phyloP scores from a whole-genome alignment of 305 asterid species.

The Fraxinus floribunda region DNA sequence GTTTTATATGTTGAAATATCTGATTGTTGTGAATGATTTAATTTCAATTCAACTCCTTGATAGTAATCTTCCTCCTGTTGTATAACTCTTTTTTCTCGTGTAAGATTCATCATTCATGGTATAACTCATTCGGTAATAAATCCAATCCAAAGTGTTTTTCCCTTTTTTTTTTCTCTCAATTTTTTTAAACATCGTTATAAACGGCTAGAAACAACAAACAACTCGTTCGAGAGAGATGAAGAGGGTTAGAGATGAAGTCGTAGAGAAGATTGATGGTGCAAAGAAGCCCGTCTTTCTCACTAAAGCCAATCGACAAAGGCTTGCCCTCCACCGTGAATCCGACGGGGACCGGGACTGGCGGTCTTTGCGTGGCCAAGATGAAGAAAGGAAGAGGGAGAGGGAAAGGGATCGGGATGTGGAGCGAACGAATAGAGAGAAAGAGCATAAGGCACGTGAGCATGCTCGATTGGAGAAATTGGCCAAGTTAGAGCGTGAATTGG shows the following conservation, averaged over 20 bases:
- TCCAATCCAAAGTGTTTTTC: too few relatives aligned
- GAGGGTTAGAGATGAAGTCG: constrained; percentile 29
- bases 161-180: too few relatives aligned
- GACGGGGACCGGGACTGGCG: too few relatives aligned
- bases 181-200: too few relatives aligned
- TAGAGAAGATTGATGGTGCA: constrained; percentile 31
- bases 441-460: constrained; percentile 29
- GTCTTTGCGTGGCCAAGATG: too few relatives aligned
- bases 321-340: constrained; percentile 44
- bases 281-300: constrained; percentile 64
- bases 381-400: too few relatives aligned
- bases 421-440: constrained; percentile 33
- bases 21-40: neutral
- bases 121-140: too few relatives aligned
- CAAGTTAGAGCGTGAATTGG: constrained; percentile 39
- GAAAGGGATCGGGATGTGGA: constrained; percentile 27
- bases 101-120: too few relatives aligned
- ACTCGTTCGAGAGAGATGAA: constrained; percentile 24
- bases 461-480: constrained; percentile 29
- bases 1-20: neutral
- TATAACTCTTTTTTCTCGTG: too few relatives aligned
- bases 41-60: neutral
- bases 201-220: neutral
- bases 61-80: neutral
- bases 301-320: constrained; percentile 54